Evolutionary conservation across 495 filamentous ascomycete genomes (phyloP).

Genomic region (Penicillium roqueforti): DNA sequence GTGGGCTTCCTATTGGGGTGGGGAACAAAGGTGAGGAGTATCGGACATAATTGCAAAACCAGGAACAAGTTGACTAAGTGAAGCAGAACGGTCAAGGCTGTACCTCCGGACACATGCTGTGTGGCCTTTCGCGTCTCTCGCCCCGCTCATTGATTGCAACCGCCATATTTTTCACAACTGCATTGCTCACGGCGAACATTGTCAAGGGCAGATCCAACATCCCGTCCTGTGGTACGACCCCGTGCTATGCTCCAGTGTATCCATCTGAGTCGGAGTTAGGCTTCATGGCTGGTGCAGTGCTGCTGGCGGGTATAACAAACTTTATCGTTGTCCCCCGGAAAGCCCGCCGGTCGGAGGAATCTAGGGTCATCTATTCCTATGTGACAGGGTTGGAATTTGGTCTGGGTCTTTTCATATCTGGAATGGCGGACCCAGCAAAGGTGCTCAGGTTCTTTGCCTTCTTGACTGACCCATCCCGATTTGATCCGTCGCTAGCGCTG

Average conservation of each 20-base stretch:
- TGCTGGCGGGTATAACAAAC: constrained; percentile 36
- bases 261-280: constrained; percentile 35
- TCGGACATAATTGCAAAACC: background rate
- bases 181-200: constrained; percentile 48
- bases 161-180: constrained; percentile 51
- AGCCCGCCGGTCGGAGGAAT: constrained; percentile 26
- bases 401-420: constrained; percentile 49
- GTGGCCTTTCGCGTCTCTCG: constrained; percentile 51
- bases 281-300: constrained; percentile 31
- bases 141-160: constrained; percentile 51
- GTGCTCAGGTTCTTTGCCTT: constrained; percentile 53
- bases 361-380: constrained; percentile 31
- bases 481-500: constrained; percentile 51
- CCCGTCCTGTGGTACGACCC: constrained; percentile 32
- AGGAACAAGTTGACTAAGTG: constrained; percentile 7
- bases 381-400: constrained; percentile 52
- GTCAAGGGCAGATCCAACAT: constrained; percentile 25
- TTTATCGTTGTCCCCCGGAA: constrained; percentile 25
- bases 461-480: constrained; percentile 35
- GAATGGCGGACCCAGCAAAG: constrained; percentile 53
- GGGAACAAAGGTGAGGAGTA: constrained; percentile 50
- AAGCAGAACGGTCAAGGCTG: constrained; percentile 49
- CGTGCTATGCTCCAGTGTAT: constrained; percentile 49
- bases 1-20: constrained; percentile 49
- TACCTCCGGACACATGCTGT: constrained; percentile 60